phyloP scores from a whole-genome alignment of 2,329 filamentous ascomycete species.

The Ascocoryne sarcoides region DNA sequence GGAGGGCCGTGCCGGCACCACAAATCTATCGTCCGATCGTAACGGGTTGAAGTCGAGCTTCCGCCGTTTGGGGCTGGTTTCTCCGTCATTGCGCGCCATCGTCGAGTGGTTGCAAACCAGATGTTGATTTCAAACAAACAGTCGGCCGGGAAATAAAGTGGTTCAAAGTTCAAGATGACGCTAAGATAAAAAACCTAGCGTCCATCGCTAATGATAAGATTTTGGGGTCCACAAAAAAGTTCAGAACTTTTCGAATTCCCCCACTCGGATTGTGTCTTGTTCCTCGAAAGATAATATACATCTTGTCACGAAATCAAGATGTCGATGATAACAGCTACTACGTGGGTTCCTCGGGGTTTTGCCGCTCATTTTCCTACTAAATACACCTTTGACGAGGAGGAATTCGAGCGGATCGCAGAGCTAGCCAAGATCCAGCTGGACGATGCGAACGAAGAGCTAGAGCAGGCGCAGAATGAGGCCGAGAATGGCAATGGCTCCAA shows the following conservation, averaged over 20 bases:
- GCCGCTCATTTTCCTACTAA: slow-evolving; percentile 49
- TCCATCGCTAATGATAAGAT: slow-evolving; percentile 6
- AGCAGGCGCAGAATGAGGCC: slow-evolving; percentile 40
- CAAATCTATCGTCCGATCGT: slow-evolving; percentile 47
- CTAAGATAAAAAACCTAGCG: slow-evolving; percentile 9
- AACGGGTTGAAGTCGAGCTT: slow-evolving; percentile 53
- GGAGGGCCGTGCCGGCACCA: slow-evolving; percentile 25
- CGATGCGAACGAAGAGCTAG: slow-evolving; percentile 80
- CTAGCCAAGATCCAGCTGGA: slow-evolving; percentile 59
- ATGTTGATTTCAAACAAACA: neutral
- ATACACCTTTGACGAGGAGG: slow-evolving; percentile 49
- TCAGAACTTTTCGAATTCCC: neutral
- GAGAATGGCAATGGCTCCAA: slow-evolving; percentile 17
- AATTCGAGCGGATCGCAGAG: slow-evolving; percentile 49
- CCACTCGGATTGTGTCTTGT: neutral
- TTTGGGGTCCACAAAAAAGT: slow-evolving; percentile 1
- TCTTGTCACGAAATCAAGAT: slow-evolving; percentile 14
- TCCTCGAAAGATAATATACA: too few species aligned
- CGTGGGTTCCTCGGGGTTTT: slow-evolving; percentile 51
- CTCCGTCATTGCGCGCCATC: slow-evolving; percentile 33
- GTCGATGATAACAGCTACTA: slow-evolving; percentile 49
- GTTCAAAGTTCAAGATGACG: neutral
- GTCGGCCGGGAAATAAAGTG: neutral
- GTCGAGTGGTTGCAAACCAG: slow-evolving; percentile 4
- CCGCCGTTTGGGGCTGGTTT: slow-evolving; percentile 51